Conservation (phyloP, 495 filamentous ascomycete species). For the Xylaria palmicola region DNA sequence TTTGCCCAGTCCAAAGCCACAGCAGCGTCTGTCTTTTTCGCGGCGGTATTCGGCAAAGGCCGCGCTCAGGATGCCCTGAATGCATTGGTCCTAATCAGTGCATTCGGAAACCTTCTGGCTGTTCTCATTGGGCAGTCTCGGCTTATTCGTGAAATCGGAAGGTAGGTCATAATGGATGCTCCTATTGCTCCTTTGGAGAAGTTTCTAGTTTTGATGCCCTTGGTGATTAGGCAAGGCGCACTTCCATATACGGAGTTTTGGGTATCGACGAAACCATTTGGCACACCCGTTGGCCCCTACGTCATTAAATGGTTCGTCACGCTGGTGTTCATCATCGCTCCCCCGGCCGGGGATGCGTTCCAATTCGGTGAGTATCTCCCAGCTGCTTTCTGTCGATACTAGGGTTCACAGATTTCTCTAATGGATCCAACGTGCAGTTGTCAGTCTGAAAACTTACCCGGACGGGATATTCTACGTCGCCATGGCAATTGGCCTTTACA, state of each 20-base stretch:
- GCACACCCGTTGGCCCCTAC: constrained; percentile 61
- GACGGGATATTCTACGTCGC: constrained; percentile 52
- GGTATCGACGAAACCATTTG: constrained; percentile 63
- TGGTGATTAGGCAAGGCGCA: constrained; percentile 56
- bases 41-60: constrained; percentile 55
- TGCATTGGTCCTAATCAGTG: constrained; percentile 60
- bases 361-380: constrained; percentile 46
- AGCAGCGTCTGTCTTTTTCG: constrained; percentile 60
- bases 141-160: constrained; percentile 60
- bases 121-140: constrained; percentile 58
- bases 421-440: constrained; percentile 41
- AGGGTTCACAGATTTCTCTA: not conserved
- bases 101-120: constrained; percentile 63
- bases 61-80: constrained; percentile 54
- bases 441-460: constrained; percentile 56
- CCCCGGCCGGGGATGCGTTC: constrained; percentile 68
- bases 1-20: constrained; percentile 52
- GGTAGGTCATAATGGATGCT: constrained; percentile 22
- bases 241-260: constrained; percentile 63
- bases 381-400: not conserved
- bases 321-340: constrained; percentile 62
- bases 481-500: constrained; percentile 52
- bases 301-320: constrained; percentile 59
- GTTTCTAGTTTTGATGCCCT: not conserved
- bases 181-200: not conserved